Evolutionary conservation across 345 rosid species (phyloP), one percentile per base, ranked within the genome.

Genomic region (Isatis tinctoria): DNA sequence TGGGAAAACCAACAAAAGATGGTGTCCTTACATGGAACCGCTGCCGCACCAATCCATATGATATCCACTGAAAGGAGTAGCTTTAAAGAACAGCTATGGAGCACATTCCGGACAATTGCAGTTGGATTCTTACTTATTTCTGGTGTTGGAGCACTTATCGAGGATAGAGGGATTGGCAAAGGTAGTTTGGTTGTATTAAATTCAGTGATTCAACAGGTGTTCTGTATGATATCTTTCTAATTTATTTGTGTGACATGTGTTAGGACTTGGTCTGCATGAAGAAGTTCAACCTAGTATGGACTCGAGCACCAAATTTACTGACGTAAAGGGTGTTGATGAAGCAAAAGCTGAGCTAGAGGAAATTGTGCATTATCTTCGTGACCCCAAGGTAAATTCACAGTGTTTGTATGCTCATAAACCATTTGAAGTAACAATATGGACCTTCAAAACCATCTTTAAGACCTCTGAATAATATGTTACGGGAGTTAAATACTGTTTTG

Each of bases 311-410:
- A 95, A 92, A 81, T 95, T 95, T 74, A 85, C 79, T 52, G 97
- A 95, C 56, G 98, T 95, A 10, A 95, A 95, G 76, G 98, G 98
- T 59, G 97, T 95, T 78, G 98, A 92, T 81, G 98, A 95, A 88
- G 99, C 99, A 66, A 92, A 92, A 76, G 82, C 95, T 22, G 98
- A 95, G 86, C 82, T 92, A 40, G 98, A 92, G 79, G 99, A 92
- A 79, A 95, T 95, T 78, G 97, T 95, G 47, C 97, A 90, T 78
- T 95, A 92, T 81, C 97, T 95, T 22, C 88, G 97, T 24, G 98
- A 95, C 84, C 99, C 99, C 12, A 95, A 95, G 90, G 99, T 88
- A 69, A 67, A 51, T 68, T 45, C 70, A 39, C 45, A 27, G 36
- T 58, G 16, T 24, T 33, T 13, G 13, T 2, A 0, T 17, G 20